phyloP scores from a whole-genome alignment of 2,329 filamentous ascomycete species.

The Raffaelea ambrosiae region DNA sequence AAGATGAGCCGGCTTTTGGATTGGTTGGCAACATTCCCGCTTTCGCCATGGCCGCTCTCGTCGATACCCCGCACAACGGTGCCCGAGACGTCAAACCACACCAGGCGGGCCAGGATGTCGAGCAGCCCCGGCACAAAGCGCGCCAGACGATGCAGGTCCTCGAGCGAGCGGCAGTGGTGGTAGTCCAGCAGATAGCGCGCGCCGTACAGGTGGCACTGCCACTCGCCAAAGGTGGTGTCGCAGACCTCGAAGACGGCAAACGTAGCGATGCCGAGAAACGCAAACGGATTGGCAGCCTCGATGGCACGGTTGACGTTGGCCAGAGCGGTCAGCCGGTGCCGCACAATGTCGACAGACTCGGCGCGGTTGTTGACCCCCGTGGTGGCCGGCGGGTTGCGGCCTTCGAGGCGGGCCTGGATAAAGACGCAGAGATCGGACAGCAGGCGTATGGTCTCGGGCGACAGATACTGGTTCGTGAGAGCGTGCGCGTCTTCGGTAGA shows the following conservation, averaged over 20 bases:
- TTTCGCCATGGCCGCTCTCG: conserved; percentile 1
- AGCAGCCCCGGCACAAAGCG: conserved; percentile 23
- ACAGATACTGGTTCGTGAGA: conserved; percentile 4
- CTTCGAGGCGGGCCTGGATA: conserved; percentile 11
- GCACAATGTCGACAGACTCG: conserved; percentile 11
- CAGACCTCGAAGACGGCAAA: conserved; percentile 36
- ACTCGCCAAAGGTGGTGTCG: conserved; percentile 28
- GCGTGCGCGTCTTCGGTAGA: not conserved
- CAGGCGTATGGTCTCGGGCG: conserved; percentile 8
- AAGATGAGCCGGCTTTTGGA: conserved; percentile 29
- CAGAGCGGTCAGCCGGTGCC: conserved; percentile 21
- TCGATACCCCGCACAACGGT: conserved; percentile 13
- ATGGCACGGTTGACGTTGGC: conserved; percentile 28
- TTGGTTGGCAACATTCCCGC: not conserved
- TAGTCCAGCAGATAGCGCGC: conserved; percentile 30
- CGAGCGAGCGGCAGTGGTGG: conserved; percentile 23
- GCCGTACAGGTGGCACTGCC: conserved; percentile 29
- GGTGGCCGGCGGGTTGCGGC: not conserved
- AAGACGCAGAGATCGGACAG: conserved; percentile 11
- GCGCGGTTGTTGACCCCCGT: not conserved
- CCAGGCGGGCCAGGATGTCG: conserved; percentile 28
- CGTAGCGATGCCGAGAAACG: conserved; percentile 32
- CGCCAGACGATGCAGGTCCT: conserved; percentile 25
- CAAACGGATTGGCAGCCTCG: conserved; percentile 29
- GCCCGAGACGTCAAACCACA: conserved; percentile 32